phyloP scores from a whole-genome alignment of 371 early-diverging fungal genomes.

The Apophysomyces variabilis region DNA sequence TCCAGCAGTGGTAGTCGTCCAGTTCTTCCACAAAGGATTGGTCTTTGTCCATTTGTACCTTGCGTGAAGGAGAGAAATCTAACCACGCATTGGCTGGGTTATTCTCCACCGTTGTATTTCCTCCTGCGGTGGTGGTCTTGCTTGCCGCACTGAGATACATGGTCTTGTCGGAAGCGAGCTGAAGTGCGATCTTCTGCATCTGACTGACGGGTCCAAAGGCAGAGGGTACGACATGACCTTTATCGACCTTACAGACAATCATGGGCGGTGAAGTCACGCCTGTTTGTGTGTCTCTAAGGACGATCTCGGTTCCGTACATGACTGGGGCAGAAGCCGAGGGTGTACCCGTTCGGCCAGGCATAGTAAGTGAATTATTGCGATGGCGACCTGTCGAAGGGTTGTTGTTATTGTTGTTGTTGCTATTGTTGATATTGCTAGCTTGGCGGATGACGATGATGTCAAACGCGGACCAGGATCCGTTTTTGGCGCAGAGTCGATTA shows the following conservation, averaged over 20 bases:
- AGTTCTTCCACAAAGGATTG: slow-evolving; percentile 35
- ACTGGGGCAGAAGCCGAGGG: slow-evolving; percentile 49
- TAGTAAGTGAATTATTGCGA: neutral
- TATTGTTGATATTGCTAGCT: slow-evolving; percentile 36
- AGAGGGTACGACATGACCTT: slow-evolving; percentile 65
- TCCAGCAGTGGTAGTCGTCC: slow-evolving; percentile 86
- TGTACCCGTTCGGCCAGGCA: slow-evolving; percentile 2
- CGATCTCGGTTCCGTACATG: slow-evolving; percentile 78
- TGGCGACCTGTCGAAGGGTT: neutral
- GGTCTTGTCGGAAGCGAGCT: slow-evolving; percentile 48
- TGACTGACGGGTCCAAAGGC: slow-evolving; percentile 80
- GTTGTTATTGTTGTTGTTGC: slow-evolving; percentile 14
- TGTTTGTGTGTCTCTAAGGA: slow-evolving; percentile 68
- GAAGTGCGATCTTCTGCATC: slow-evolving; percentile 86
- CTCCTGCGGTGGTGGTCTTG: slow-evolving; percentile 21
- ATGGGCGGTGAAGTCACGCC: slow-evolving; percentile 72
- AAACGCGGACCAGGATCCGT: slow-evolving; percentile 81
- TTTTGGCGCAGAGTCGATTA: slow-evolving; percentile 71
- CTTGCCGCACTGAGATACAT: slow-evolving; percentile 46
- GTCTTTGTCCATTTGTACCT: slow-evolving; percentile 2
- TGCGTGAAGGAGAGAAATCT: slow-evolving; percentile 34
- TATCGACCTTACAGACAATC: slow-evolving; percentile 82
- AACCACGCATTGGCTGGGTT: slow-evolving; percentile 38
- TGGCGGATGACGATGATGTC: slow-evolving; percentile 65
- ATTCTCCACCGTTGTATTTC: slow-evolving; percentile 13